Evolutionary conservation across 768 basidiomycete genomes (phyloP), one percentile per base, ranked within the genome.

Genomic region (Baorangia bicolor): DNA sequence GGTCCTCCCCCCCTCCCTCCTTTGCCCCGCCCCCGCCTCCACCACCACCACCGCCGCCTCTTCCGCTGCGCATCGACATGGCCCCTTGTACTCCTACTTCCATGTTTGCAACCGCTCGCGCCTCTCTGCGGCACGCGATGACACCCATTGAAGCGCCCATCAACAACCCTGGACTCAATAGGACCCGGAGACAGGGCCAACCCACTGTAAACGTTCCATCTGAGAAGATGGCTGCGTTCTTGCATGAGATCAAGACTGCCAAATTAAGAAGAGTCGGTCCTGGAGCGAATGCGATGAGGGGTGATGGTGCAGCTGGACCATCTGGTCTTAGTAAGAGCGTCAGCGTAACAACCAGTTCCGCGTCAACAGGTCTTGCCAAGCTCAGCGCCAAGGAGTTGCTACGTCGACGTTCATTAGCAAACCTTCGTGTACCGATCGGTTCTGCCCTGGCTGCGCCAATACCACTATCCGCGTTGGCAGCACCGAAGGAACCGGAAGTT

Each of bases 191-290:
- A 49, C 69, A 79, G 14, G 86, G 86, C 8, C 80, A 81, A 54
- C 85, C 90, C 0, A 83, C 87, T 0, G 76, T 91, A 12, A 87
- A 86, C n/a, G 77, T 92, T 11, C 80, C 88, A 0, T 79, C 86
- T 2, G 90, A 92, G 57, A 88, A 92, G 68, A 90, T 92, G 87
- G 87, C 86, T 0, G 88, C 86, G 1, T 92, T 92, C 64, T 70
- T 92, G 58, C 84, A 74, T 7, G 90, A 92, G 68, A 84, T 92
- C 78, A 92, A 90, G 76, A 86, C 81, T 1, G 87, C 84, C 25
- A 77, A 85, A 45, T 63, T 92, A 48, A 79, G 81, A 58, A 89
- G 81, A 68, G 82, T 87, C 0, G 70, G 70, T 38, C 67, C 69
- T n/a, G 65, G 64, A 34, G 0, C 9, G 34, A 63, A 56, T 42